Base-by-base conservation (phyloP, 2,329 filamentous ascomycete genomes). In the Drechmeria coniospora region DNA sequence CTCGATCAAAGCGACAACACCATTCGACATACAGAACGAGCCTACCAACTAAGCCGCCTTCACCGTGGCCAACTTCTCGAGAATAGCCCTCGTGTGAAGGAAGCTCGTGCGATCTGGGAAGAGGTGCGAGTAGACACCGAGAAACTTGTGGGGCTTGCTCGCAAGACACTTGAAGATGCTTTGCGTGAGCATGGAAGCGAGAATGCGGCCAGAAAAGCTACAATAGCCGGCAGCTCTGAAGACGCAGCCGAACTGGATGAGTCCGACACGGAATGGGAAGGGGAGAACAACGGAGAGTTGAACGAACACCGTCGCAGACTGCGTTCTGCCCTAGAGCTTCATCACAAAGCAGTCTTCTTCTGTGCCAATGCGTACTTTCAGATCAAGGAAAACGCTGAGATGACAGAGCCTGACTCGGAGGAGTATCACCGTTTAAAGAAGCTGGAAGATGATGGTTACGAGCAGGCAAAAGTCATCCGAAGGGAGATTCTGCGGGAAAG, bases 261-360 rank as follows among this genome's bases (percentile, higher is more conserved):
- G 5, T 40, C 56, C 23, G 56, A 53, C 8, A 50, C 53, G 7
- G 45, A 50, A 3, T 39, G 45, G 11, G 53, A 58, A 32, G 36
- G 44, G 8, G 51, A 47, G 9, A 41, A 24, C 12, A 51, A 41
- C 17, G 43, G 49, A 0, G 65, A 65, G 12, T 40, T 81, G 15
- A 59, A 64, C 26, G 63, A 71, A 21, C 63, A 67, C 27, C 70
- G 74, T 19, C 69, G 74, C 19, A 41, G 73, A 23, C 58, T 94
- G 14, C 74, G 83, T 8, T 65, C 62, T 13, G 74, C 80, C 3
- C 58, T 93, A 12, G 83, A 92, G 45, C 52, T 92, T 23, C 68
- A 87, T 34, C 87, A 94, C 47, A 74, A 77, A 37, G 82, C 78
- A 17, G 63, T 72, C 1, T 94, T 94, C 54, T 93, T 92, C 45